Conservation (phyloP, 2,329 filamentous ascomycete species). For the Paecilomyces dactylethromorphus region DNA sequence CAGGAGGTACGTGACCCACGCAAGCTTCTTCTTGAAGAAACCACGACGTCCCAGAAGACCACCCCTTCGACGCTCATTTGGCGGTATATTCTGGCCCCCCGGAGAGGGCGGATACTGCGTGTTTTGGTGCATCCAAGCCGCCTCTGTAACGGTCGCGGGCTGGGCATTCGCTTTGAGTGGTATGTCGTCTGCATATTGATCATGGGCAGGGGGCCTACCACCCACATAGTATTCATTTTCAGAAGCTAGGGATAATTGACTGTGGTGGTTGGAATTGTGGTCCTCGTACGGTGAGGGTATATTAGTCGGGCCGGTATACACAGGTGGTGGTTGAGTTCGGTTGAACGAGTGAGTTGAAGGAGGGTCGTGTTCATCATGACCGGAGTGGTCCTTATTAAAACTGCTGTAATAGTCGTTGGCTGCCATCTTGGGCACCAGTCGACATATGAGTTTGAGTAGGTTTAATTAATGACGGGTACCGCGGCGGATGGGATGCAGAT, state of each 20-base stretch:
- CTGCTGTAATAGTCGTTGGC: constrained; percentile 60
- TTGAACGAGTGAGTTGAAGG: constrained; percentile 28
- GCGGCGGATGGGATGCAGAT: not conserved
- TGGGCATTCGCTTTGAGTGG: constrained; percentile 30
- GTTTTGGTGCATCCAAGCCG: constrained; percentile 37
- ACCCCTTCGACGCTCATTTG: constrained; percentile 11
- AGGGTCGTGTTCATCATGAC: constrained; percentile 29
- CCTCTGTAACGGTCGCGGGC: constrained; percentile 20
- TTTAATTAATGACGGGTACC: not conserved
- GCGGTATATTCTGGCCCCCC: constrained; percentile 44
- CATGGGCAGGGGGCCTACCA: constrained; percentile 23
- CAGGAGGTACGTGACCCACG: constrained; percentile 78
- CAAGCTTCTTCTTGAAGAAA: constrained; percentile 53
- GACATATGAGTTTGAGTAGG: not conserved
- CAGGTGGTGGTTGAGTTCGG: constrained; percentile 18
- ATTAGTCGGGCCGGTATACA: constrained; percentile 12
- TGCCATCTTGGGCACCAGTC: constrained; percentile 44
- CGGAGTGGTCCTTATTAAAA: constrained; percentile 26
- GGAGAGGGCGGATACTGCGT: constrained; percentile 45
- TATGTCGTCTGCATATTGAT: constrained; percentile 37
- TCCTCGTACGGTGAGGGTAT: constrained; percentile 36
- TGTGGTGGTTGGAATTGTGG: constrained; percentile 32
- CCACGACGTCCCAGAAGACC: constrained; percentile 24
- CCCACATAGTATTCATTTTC: constrained; percentile 26
- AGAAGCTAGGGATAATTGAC: constrained; percentile 29